Evolutionary conservation across 192 early-diverging fungal species (phyloP).

Genomic region (Paraglomus occultum): DNA sequence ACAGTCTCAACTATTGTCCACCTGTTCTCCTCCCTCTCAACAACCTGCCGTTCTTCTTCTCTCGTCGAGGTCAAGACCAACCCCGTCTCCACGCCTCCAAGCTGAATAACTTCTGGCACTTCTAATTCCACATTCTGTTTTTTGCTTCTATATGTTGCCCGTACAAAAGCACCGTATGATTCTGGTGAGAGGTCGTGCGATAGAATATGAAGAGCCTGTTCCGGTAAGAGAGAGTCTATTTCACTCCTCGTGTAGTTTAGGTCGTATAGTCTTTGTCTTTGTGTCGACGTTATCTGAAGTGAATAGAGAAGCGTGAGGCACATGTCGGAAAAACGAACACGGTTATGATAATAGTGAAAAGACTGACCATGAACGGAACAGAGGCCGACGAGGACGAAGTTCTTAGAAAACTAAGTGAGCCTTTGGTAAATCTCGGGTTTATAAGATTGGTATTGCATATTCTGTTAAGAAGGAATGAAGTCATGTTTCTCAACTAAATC

Average conservation of each 20-base stretch:
- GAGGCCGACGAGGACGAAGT: neutral
- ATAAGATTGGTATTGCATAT: no score
- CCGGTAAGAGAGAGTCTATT: neutral
- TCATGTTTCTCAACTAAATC: no score
- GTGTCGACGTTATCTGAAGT: conserved; percentile 4
- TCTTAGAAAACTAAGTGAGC: no score
- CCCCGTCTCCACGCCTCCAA: neutral
- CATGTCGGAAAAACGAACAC: neutral
- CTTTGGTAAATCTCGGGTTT: no score
- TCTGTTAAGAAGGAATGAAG: no score
- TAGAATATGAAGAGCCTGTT: conserved; percentile 1
- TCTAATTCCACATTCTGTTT: neutral
- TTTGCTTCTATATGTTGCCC: neutral
- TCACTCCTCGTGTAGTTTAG: neutral
- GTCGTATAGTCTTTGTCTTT: conserved; percentile 1
- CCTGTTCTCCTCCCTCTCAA: no score
- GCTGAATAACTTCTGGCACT: conserved; percentile 1
- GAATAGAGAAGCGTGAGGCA: neutral
- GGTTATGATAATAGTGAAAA: neutral
- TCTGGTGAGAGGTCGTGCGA: neutral
- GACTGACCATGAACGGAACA: conserved; percentile 9
- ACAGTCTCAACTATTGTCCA: no score
- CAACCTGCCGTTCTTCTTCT: no score
- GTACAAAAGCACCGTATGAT: neutral
- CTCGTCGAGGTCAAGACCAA: no score